Conservation (phyloP, 805 yeast genomes). For the Wickerhamiella occidentalis region DNA sequence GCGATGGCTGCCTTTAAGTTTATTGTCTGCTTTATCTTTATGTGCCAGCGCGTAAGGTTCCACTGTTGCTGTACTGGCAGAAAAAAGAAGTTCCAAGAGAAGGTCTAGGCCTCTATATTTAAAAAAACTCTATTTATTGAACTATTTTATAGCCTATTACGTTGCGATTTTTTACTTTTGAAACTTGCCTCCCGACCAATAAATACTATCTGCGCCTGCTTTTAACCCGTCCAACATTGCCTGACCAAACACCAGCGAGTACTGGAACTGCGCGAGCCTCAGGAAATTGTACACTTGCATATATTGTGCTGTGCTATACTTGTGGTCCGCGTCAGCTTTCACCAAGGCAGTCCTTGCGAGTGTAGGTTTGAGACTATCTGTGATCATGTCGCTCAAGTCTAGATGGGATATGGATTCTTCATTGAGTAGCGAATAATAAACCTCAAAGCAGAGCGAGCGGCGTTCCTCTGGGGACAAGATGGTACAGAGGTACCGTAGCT, state of each 20-base stretch:
- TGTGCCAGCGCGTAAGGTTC: slow-evolving; percentile 23
- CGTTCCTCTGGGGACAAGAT: slow-evolving; percentile 19
- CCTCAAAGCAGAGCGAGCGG: slow-evolving; percentile 16
- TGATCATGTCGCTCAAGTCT: slow-evolving; percentile 21
- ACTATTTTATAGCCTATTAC: neutral
- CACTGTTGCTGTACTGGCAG: slow-evolving; percentile 9
- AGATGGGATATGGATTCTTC: slow-evolving; percentile 18
- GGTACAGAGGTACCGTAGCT: slow-evolving; percentile 19
- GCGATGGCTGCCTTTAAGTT: slow-evolving; percentile 77
- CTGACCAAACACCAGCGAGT: slow-evolving; percentile 9
- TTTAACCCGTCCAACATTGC: slow-evolving; percentile 11
- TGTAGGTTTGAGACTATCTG: slow-evolving; percentile 19
- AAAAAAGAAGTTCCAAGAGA: neutral
- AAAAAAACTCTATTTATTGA: neutral
- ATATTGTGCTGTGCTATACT: slow-evolving; percentile 22
- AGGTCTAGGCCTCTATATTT: neutral
- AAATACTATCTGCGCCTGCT: slow-evolving; percentile 11
- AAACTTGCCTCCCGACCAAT: slow-evolving; percentile 5
- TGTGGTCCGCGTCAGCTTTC: slow-evolving; percentile 20
- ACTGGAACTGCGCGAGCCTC: slow-evolving; percentile 19
- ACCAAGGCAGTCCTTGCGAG: slow-evolving; percentile 17
- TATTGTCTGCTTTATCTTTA: slow-evolving; percentile 55
- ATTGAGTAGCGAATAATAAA: slow-evolving; percentile 15
- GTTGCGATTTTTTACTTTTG: too few species aligned
- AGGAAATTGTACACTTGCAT: slow-evolving; percentile 20